Base-by-base conservation (phyloP, 2,329 filamentous ascomycete species). In the Thermomyces lanuginosus region DNA sequence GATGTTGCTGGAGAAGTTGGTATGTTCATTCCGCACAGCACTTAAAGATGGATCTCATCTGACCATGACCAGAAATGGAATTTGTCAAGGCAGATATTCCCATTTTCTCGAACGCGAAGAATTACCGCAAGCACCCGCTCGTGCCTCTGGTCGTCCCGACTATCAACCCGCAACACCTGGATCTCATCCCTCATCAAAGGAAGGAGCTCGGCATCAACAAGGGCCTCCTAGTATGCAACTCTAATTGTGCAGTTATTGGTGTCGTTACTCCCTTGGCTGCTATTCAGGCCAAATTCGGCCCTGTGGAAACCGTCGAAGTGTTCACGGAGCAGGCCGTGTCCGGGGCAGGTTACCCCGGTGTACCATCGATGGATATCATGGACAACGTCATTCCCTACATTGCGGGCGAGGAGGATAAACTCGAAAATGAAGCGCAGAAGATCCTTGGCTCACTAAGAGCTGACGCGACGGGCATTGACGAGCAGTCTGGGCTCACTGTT, bases 81-180 rank as follows among this genome's bases (percentile, higher is more conserved):
- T 95, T 95, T 55, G 67, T 92, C 46, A 77, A 76, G 48, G 76
- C 82, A 34, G 75, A 92, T 46, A 72, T 93, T 27, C 73, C 81
- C 44, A 78, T 93, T 51, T 95, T 98, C 63, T 92, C 83, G 44
- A 98, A 95, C 55, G 84, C 89, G 27, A 93, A 93, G 59, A 95
- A 93, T 69, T 82, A 92, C 66, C 78, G 89, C 43, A 76, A 76
- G 49, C 76, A 92, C 51, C 82, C 83, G 11, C 64, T 86, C 25
- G 83, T 93, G 2, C 89, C 89, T 7, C 73, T 95, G 46, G 79
- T 95, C 37, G 84, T 95, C 6, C 89, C 89, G 1, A 92, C 83
- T 11, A 84, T 95, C 53, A 95, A 95, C 62, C 72, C 92, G 8
- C 58, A 70, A 22, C 86, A 95, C 56, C 69, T 93, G 43, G 70